phyloP scores from a whole-genome alignment of 2,329 filamentous ascomycete genomes.

The Diplodia corticola region DNA sequence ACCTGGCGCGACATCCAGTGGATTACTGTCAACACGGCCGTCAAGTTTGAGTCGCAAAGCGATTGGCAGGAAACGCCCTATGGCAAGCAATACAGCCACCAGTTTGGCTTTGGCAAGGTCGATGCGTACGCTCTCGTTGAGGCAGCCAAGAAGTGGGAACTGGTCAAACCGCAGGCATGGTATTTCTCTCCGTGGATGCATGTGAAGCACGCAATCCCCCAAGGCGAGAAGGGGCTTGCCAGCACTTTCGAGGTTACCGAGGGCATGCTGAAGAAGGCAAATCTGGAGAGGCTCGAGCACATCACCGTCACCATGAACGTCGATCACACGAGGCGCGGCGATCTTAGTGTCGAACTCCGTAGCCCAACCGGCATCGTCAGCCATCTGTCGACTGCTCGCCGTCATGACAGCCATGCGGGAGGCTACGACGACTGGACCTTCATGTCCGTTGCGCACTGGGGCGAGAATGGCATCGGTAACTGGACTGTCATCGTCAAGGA shows the following conservation, averaged over 20 bases:
- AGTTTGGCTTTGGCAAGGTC: conserved; percentile 93
- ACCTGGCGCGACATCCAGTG: conserved; percentile 96
- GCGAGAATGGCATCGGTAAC: conserved; percentile 80
- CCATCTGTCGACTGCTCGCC: conserved; percentile 76
- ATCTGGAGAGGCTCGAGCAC: conserved; percentile 85
- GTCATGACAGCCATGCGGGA: conserved; percentile 61
- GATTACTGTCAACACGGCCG: conserved; percentile 78
- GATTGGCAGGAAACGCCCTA: conserved; percentile 81
- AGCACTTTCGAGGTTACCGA: conserved; percentile 80
- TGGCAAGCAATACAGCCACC: conserved; percentile 88
- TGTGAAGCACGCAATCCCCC: conserved; percentile 80
- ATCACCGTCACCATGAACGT: conserved; percentile 98
- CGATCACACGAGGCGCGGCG: conserved; percentile 80
- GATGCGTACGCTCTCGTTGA: conserved; percentile 86
- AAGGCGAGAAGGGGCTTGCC: conserved; percentile 77
- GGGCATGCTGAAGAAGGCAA: conserved; percentile 77
- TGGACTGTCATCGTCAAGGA: conserved; percentile 94
- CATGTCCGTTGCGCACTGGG: conserved; percentile 98
- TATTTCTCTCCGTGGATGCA: conserved; percentile 91
- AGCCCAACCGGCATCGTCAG: conserved; percentile 81
- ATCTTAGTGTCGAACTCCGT: conserved; percentile 86
- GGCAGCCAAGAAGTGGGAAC: conserved; percentile 78
- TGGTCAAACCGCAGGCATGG: conserved; percentile 95
- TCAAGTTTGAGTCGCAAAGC: conserved; percentile 73
- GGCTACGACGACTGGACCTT: conserved; percentile 98